Evolutionary conservation across 108 stramenopile genomes (phyloP).

Genomic region (Mayamaea pseudoterrestris): DNA sequence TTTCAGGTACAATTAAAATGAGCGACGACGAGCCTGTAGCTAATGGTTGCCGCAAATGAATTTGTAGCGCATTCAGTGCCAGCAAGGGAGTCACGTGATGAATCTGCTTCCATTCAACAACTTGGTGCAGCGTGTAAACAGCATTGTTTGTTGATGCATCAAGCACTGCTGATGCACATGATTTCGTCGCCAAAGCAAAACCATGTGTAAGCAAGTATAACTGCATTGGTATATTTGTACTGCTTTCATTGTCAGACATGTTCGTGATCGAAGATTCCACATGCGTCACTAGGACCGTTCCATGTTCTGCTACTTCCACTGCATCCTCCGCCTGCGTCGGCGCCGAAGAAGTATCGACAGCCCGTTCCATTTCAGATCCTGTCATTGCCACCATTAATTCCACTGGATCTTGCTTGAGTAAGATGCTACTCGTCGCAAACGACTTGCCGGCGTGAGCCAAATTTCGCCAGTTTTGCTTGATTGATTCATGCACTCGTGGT

Average conservation of each 20-base stretch:
- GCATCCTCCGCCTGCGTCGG: too few relatives aligned
- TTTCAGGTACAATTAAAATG: not conserved
- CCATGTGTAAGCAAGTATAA: slow-evolving; percentile 27
- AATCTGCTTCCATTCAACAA: not conserved
- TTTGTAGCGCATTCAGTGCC: slow-evolving; percentile 1
- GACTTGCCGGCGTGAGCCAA: not conserved
- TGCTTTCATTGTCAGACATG: not conserved
- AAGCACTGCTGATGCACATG: too few relatives aligned
- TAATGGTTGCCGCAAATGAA: slow-evolving; percentile 1
- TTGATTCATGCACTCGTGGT: not conserved
- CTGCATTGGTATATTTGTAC: slow-evolving; percentile 5
- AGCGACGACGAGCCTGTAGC: not conserved
- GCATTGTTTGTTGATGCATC: not conserved
- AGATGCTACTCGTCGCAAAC: not conserved
- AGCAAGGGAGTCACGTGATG: not conserved
- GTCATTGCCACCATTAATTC: too few relatives aligned
- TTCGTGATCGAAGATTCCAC: slow-evolving; percentile 16
- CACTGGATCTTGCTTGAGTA: slow-evolving; percentile 11
- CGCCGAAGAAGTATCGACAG: too few relatives aligned
- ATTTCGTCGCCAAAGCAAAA: slow-evolving; percentile 20
- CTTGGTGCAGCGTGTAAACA: not conserved
- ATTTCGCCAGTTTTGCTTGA: not conserved
- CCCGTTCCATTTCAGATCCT: too few relatives aligned
- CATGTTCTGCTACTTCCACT: too few relatives aligned
- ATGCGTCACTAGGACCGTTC: slow-evolving; percentile 3